Conservation (phyloP, 2,329 filamentous ascomycete genomes). For the Claviceps maximensis region DNA sequence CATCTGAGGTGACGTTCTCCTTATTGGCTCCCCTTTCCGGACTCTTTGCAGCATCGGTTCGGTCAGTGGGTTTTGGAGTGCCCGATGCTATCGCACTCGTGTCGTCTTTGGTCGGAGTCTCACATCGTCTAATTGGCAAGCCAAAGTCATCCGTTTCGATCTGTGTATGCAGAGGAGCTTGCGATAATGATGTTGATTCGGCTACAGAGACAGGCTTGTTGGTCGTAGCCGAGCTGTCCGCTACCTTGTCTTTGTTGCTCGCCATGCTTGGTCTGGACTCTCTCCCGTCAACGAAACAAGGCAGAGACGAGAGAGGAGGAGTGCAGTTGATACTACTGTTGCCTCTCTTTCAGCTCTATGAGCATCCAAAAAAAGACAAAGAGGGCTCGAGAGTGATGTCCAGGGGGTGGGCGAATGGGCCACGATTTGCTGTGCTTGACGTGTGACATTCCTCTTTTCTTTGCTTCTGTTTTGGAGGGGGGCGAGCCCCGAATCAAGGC, state of each 20-base stretch:
- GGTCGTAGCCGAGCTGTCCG: slow-evolving; percentile 8
- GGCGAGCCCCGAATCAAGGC: background rate
- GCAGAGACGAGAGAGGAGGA: slow-evolving; percentile 5
- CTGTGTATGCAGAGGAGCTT: slow-evolving; percentile 11
- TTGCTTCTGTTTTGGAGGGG: slow-evolving; percentile 3
- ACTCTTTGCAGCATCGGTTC: background rate
- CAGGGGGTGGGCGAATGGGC: slow-evolving; percentile 9
- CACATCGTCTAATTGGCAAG: slow-evolving; percentile 44
- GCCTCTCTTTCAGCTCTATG: slow-evolving; percentile 9
- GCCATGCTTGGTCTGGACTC: slow-evolving; percentile 9
- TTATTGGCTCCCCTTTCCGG: background rate
- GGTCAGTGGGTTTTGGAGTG: background rate
- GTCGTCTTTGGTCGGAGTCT: slow-evolving; percentile 17
- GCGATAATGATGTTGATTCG: slow-evolving; percentile 9
- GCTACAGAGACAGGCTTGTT: slow-evolving; percentile 8
- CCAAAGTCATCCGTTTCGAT: slow-evolving; percentile 58
- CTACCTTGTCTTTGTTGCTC: slow-evolving; percentile 13
- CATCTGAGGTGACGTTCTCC: background rate
- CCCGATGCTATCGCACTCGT: slow-evolving; percentile 9
- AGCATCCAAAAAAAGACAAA: slow-evolving; percentile 11
- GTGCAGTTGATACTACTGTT: background rate
- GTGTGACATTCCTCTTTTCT: slow-evolving; percentile 3
- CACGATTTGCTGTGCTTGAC: slow-evolving; percentile 9
- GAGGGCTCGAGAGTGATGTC: background rate
- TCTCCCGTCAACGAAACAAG: slow-evolving; percentile 4